Evolutionary conservation across 2,329 filamentous ascomycete species (phyloP).

Genomic region (Penicillium fuscoglaucum): DNA sequence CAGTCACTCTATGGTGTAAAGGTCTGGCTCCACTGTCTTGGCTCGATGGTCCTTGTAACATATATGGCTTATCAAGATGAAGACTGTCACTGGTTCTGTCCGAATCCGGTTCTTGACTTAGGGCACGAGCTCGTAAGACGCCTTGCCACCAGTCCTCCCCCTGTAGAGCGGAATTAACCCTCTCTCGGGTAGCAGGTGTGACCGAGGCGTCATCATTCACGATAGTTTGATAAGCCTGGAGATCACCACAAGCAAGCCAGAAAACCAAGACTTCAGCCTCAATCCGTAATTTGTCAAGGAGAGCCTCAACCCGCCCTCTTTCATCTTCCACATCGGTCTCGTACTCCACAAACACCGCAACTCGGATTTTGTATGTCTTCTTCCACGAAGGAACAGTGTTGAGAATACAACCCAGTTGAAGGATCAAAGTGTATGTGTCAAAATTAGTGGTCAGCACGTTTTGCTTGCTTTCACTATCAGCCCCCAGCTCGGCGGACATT

Average conservation of each 20-base stretch:
- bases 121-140: slow-evolving; percentile 34
- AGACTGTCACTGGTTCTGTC: slow-evolving; percentile 21
- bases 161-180: slow-evolving; percentile 66
- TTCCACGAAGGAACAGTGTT: slow-evolving; percentile 81
- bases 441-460: slow-evolving; percentile 83
- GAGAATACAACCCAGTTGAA: slow-evolving; percentile 82
- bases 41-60: slow-evolving; percentile 56
- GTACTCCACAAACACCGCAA: slow-evolving; percentile 87
- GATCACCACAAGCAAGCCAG: slow-evolving; percentile 71
- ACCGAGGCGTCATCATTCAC: slow-evolving; percentile 65
- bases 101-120: slow-evolving; percentile 10
- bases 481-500: slow-evolving; percentile 80
- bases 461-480: slow-evolving; percentile 62
- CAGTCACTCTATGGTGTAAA: slow-evolving; percentile 53
- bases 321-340: slow-evolving; percentile 82
- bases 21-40: slow-evolving; percentile 50
- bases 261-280: slow-evolving; percentile 77
- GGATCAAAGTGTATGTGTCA: slow-evolving; percentile 84
- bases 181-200: slow-evolving; percentile 56
- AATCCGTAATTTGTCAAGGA: slow-evolving; percentile 79
- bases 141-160: slow-evolving; percentile 79
- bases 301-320: slow-evolving; percentile 65
- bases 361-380: slow-evolving; percentile 68
- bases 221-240: slow-evolving; percentile 74
- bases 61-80: slow-evolving; percentile 44